Evolutionary conservation across 352 stramenopile species (phyloP).

Genomic region (Thalassiosira livingstoniorum): DNA sequence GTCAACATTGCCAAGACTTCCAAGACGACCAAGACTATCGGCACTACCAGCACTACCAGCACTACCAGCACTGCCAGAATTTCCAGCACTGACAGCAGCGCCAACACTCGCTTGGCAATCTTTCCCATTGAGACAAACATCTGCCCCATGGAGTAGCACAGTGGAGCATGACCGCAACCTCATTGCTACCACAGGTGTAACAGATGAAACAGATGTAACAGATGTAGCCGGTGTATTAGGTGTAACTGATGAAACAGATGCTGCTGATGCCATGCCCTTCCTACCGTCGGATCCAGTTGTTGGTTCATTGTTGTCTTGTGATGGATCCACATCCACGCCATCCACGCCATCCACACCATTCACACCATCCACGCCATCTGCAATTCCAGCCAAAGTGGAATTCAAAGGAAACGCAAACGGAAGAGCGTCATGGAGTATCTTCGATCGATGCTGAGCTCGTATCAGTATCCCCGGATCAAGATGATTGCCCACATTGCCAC

Average conservation of each 20-base stretch:
- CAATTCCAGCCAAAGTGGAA: too few relatives aligned
- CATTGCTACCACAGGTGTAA: constrained; percentile 2
- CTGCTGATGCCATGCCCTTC: not conserved
- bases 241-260: too few relatives aligned
- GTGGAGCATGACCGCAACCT: constrained; percentile 43
- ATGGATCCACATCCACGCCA: too few relatives aligned
- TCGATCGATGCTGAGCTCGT: constrained; percentile 43
- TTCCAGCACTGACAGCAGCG: too few relatives aligned
- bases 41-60: too few relatives aligned
- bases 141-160: constrained; percentile 22
- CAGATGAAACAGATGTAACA: too few relatives aligned
- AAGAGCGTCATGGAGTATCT: constrained; percentile 30
- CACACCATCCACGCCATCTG: too few relatives aligned
- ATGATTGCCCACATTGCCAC: not conserved
- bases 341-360: too few relatives aligned
- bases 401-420: constrained; percentile 62
- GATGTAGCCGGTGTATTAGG: too few relatives aligned
- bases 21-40: too few relatives aligned
- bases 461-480: constrained; percentile 51
- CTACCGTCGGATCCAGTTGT: not conserved
- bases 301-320: constrained; percentile 35
- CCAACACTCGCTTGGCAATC: not conserved
- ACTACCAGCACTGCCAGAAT: too few relatives aligned
- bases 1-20: too few relatives aligned
- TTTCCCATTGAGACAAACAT: not conserved